Conservation (phyloP, 768 basidiomycete species). For the Mycena kentingensis region DNA sequence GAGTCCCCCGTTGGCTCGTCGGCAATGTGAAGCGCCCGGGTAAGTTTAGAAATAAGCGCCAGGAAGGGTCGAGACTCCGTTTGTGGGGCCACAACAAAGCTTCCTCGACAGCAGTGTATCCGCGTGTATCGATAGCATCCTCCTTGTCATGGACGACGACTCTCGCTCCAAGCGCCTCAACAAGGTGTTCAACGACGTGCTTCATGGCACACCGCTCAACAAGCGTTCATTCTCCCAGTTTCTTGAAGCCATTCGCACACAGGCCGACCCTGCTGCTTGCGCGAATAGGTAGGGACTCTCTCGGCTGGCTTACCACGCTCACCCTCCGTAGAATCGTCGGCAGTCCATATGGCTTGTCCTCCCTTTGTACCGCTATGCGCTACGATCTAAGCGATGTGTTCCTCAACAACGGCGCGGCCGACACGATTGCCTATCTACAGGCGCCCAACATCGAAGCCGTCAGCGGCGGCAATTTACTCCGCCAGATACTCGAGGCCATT, state of each 20-base stretch:
- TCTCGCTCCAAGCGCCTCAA: conserved; percentile 20
- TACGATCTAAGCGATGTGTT: conserved; percentile 35
- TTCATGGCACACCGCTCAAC: conserved; percentile 13
- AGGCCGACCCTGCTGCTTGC: conserved; percentile 39
- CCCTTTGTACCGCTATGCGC: conserved; percentile 41
- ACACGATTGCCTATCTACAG: conserved; percentile 39
- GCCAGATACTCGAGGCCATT: conserved; percentile 37
- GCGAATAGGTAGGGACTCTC: no score
- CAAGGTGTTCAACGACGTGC: conserved; percentile 19
- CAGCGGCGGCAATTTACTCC: conserved; percentile 39
- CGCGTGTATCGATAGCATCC: conserved; percentile 1
- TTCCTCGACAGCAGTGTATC: not conserved
- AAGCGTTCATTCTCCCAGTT: conserved; percentile 33
- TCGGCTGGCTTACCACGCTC: no score
- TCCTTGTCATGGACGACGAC: conserved; percentile 12
- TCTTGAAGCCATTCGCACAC: conserved; percentile 42
- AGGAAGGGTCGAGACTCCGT: not conserved
- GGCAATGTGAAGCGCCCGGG: conserved; percentile 23
- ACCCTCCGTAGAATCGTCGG: conserved; percentile 36
- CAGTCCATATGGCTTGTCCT: conserved; percentile 34
- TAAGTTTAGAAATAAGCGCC: conserved; percentile 2
- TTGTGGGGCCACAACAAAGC: conserved; percentile 3
- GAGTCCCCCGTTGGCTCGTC: no score
- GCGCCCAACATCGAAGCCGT: conserved; percentile 33
- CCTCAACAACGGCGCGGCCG: conserved; percentile 38